phyloP scores from a whole-genome alignment of 2,329 filamentous ascomycete genomes.

The Trichoderma sp. region DNA sequence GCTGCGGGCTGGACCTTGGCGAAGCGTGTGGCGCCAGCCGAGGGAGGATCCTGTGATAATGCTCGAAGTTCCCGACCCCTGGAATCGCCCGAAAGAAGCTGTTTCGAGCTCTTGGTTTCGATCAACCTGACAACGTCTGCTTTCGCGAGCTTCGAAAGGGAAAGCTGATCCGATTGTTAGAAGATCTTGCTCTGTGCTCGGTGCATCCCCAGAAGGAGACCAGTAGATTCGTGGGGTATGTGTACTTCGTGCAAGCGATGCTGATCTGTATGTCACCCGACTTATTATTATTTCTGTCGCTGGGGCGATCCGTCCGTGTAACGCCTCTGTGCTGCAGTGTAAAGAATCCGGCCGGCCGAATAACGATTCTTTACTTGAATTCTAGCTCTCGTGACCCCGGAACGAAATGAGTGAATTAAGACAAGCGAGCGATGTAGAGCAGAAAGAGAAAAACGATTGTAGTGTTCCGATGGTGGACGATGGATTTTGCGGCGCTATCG shows the following conservation, averaged over 20 bases:
- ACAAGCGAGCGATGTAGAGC: constrained; percentile 20
- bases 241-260: constrained; percentile 10
- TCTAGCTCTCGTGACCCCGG: constrained; percentile 18
- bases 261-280: constrained; percentile 28
- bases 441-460: constrained; percentile 16
- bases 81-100: constrained; percentile 23
- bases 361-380: constrained; percentile 15
- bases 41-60: constrained; percentile 25
- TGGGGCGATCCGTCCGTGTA: constrained; percentile 16
- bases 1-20: constrained; percentile 24
- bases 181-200: neutral
- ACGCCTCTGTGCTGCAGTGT: constrained; percentile 4
- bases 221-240: constrained; percentile 26
- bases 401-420: constrained; percentile 23
- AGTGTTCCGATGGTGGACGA: constrained; percentile 17
- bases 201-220: constrained; percentile 10
- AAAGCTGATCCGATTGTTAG: neutral
- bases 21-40: constrained; percentile 18
- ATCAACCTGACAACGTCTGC: neutral
- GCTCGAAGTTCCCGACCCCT: constrained; percentile 18
- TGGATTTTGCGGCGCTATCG: constrained; percentile 27
- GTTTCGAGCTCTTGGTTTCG: neutral
- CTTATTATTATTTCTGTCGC: neutral
- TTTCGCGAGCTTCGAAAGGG: neutral
- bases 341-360: constrained; percentile 29